Conservation (phyloP, 805 yeast species). For the Geotrichum ghanense region DNA sequence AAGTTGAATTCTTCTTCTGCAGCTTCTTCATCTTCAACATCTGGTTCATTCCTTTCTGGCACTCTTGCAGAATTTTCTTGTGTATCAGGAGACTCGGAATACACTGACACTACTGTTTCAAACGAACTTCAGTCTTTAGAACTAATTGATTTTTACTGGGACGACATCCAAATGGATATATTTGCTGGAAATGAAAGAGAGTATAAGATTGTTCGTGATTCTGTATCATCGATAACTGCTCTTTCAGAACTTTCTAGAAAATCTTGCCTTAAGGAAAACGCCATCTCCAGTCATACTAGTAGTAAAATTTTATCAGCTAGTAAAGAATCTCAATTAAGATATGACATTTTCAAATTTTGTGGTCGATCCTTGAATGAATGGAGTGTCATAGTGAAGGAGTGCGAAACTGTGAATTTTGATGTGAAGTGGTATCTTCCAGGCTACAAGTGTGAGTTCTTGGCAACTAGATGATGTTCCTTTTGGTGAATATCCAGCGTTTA, state of each 20-base stretch:
- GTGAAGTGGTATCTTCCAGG: not conserved
- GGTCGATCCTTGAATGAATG: not conserved
- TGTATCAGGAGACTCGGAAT: not conserved
- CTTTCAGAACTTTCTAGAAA: too few species aligned
- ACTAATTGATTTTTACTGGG: not conserved
- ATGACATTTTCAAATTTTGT: not conserved
- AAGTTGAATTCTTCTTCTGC: not conserved
- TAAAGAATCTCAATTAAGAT: not conserved
- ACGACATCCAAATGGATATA: not conserved
- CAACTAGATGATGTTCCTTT: too few species aligned
- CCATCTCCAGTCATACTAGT: too few species aligned
- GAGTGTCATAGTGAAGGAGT: not conserved
- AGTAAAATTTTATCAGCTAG: too few species aligned
- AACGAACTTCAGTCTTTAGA: not conserved
- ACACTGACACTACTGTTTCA: not conserved
- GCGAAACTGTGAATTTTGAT: not conserved
- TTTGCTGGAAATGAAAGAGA: not conserved
- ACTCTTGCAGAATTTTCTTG: not conserved
- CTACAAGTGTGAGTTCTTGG: not conserved
- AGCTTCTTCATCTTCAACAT: not conserved
- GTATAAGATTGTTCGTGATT: not conserved
- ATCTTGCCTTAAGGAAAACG: too few species aligned
- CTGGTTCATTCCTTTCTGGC: not conserved
- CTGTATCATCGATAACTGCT: too few species aligned
- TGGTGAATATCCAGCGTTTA: too few species aligned